A percentile compares a stretch with the other conserved stretches of the same genome.
Conservation (phyloP, 2,329 filamentous ascomycete genomes). For the Trichophyton benhamiae region DNA sequence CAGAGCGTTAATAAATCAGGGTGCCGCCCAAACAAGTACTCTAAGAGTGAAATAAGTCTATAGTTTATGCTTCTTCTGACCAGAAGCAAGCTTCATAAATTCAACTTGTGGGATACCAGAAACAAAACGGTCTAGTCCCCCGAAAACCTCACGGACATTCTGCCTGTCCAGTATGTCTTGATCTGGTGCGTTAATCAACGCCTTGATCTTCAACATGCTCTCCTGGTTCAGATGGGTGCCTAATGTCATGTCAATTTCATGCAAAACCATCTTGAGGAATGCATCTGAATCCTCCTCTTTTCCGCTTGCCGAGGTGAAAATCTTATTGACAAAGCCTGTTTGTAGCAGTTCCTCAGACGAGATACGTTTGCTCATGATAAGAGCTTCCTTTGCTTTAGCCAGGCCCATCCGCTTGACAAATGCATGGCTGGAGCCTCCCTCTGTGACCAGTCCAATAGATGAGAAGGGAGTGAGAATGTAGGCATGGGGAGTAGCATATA, state of each 20-base stretch:
- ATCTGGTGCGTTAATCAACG: conserved; percentile 62
- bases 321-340: conserved; percentile 73
- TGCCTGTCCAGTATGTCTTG: conserved; percentile 60
- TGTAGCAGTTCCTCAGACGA: conserved; percentile 57
- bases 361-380: conserved; percentile 79
- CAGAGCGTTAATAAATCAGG: not conserved
- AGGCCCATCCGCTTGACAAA: conserved; percentile 72
- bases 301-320: conserved; percentile 50
- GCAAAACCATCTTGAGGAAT: conserved; percentile 60
- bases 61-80: conserved; percentile 90
- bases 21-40: not conserved
- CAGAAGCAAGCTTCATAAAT: conserved; percentile 70
- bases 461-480: conserved; percentile 88
- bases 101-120: conserved; percentile 74
- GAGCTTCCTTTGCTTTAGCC: conserved; percentile 75
- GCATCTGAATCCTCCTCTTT: conserved; percentile 50
- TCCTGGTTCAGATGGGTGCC: conserved; percentile 69
- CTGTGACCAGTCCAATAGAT: conserved; percentile 76
- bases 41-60: conserved; percentile 29
- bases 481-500: conserved; percentile 69
- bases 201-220: conserved; percentile 74
- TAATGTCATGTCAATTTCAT: conserved; percentile 68
- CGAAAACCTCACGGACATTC: conserved; percentile 75
- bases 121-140: conserved; percentile 67
- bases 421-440: conserved; percentile 68